A percentile compares a stretch with the other conserved stretches of the same genome.
phyloP scores from a whole-genome alignment of 2,329 filamentous ascomycete species.

The Tolypocladium paradoxum region DNA sequence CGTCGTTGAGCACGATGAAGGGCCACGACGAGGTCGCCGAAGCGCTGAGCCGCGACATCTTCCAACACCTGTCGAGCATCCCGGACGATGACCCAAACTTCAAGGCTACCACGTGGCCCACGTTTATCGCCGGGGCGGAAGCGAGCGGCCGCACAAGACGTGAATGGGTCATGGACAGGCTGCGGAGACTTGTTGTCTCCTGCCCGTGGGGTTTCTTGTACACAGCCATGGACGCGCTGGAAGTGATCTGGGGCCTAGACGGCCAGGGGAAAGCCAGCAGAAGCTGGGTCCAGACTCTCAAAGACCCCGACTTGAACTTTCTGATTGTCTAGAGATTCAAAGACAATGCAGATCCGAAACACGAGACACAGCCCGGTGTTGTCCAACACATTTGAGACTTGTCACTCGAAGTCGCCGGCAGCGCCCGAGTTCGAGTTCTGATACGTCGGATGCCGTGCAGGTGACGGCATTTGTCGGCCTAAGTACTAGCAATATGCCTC shows the following conservation, averaged over 20 bases:
- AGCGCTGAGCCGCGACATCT: slow-evolving; percentile 31
- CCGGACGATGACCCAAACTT: slow-evolving; percentile 38
- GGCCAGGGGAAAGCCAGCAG: slow-evolving; percentile 15
- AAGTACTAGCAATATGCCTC: not conserved
- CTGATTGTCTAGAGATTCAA: slow-evolving; percentile 26
- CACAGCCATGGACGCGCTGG: slow-evolving; percentile 33
- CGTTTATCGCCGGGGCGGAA: slow-evolving; percentile 45
- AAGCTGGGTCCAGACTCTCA: slow-evolving; percentile 34
- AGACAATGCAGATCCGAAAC: not conserved
- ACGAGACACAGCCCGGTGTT: not conserved
- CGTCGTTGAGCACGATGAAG: slow-evolving; percentile 13
- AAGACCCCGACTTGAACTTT: slow-evolving; percentile 29
- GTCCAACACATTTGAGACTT: not conserved
- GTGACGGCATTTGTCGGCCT: not conserved
- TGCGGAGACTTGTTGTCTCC: slow-evolving; percentile 26
- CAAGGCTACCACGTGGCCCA: slow-evolving; percentile 46
- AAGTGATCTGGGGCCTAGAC: slow-evolving; percentile 31
- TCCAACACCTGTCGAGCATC: slow-evolving; percentile 35
- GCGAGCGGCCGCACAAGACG: slow-evolving; percentile 29
- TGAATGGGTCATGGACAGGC: slow-evolving; percentile 36
- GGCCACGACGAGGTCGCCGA: slow-evolving; percentile 17
- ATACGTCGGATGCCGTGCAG: not conserved
- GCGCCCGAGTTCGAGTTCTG: too few species aligned
- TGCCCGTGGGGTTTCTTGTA: slow-evolving; percentile 39
- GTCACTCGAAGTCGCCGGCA: not conserved